A percentile compares a stretch with the other conserved stretches of the same genome.
Conservation (phyloP, 768 basidiomycete species). For the Termitomyces sp. region DNA sequence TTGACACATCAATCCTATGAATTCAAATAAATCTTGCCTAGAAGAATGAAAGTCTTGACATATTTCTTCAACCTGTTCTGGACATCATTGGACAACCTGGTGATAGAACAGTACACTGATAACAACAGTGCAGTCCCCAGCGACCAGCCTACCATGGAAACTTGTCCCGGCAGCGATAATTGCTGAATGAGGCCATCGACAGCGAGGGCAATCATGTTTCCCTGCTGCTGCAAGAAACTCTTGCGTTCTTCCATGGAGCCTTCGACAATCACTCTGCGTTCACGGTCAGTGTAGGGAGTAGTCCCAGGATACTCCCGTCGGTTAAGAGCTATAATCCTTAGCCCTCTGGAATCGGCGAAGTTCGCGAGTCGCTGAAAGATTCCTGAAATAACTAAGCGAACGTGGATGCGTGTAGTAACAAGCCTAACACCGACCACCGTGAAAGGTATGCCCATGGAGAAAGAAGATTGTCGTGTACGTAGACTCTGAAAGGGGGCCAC, state of each 20-base stretch:
- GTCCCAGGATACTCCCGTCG: slow-evolving; percentile 28
- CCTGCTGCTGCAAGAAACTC: slow-evolving; percentile 19
- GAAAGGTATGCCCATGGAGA: slow-evolving; percentile 22
- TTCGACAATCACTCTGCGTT: slow-evolving; percentile 10
- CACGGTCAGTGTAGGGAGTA: slow-evolving; percentile 22
- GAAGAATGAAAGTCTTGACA: slow-evolving; percentile 17
- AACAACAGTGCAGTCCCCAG: slow-evolving; percentile 20
- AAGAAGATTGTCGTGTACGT: slow-evolving; percentile 20
- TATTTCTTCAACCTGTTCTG: slow-evolving; percentile 14
- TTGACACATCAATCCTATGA: background rate
- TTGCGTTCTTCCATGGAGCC: slow-evolving; percentile 15
- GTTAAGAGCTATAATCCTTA: slow-evolving; percentile 25
- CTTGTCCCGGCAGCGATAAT: slow-evolving; percentile 10
- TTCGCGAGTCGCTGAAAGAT: slow-evolving; percentile 18
- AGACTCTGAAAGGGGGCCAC: slow-evolving; percentile 15
- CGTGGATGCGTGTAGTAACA: slow-evolving; percentile 9
- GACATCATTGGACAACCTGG: slow-evolving; percentile 10
- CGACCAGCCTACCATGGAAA: slow-evolving; percentile 24
- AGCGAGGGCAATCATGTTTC: slow-evolving; percentile 22
- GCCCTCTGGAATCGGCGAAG: slow-evolving; percentile 10
- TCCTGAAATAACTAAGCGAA: slow-evolving; percentile 9
- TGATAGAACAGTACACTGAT: slow-evolving; percentile 16
- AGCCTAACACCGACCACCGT: background rate
- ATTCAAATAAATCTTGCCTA: slow-evolving; percentile 6
- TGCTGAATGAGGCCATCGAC: slow-evolving; percentile 19